Conservation (phyloP, 345 rosid genomes). For the Aegle marmelos region DNA sequence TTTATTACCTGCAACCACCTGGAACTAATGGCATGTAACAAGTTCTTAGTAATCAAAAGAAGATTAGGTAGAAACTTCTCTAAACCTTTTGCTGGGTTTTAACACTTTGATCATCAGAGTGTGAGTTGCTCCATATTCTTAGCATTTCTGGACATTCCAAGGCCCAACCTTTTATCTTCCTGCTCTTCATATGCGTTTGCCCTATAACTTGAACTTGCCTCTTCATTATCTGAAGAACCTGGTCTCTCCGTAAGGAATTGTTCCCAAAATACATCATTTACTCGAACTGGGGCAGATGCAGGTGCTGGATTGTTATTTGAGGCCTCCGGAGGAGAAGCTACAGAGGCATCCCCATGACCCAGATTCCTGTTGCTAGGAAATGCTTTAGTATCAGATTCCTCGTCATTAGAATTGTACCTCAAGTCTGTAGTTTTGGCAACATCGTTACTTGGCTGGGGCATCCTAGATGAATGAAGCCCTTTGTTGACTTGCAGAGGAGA, state of each 20-base stretch:
- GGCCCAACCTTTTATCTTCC: slow-evolving; percentile 48
- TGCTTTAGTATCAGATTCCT: slow-evolving; percentile 30
- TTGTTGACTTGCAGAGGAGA: slow-evolving; percentile 56
- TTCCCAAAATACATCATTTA: slow-evolving; percentile 95
- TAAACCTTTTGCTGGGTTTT: slow-evolving; percentile 13
- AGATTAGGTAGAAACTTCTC: slow-evolving; percentile 8
- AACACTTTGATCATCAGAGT: slow-evolving; percentile 39
- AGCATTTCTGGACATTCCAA: slow-evolving; percentile 39
- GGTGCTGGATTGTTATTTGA: slow-evolving; percentile 44
- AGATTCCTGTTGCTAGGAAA: slow-evolving; percentile 24
- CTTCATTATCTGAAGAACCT: slow-evolving; percentile 77
- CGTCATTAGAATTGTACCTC: slow-evolving; percentile 24
- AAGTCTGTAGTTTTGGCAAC: slow-evolving; percentile 28
- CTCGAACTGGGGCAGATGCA: slow-evolving; percentile 55
- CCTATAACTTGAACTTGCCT: slow-evolving; percentile 72
- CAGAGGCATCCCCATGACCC: slow-evolving; percentile 16
- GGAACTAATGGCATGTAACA: not conserved
- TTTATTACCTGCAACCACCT: not conserved
- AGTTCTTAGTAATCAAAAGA: slow-evolving; percentile 4
- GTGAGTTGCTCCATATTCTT: slow-evolving; percentile 65
- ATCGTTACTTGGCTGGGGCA: slow-evolving; percentile 37
- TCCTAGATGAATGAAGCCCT: slow-evolving; percentile 38
- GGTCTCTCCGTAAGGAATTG: slow-evolving; percentile 93
- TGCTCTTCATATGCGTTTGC: slow-evolving; percentile 56
- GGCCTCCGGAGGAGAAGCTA: slow-evolving; percentile 34